phyloP scores from a whole-genome alignment of 306 rosid genomes.

The Morella rubra region DNA sequence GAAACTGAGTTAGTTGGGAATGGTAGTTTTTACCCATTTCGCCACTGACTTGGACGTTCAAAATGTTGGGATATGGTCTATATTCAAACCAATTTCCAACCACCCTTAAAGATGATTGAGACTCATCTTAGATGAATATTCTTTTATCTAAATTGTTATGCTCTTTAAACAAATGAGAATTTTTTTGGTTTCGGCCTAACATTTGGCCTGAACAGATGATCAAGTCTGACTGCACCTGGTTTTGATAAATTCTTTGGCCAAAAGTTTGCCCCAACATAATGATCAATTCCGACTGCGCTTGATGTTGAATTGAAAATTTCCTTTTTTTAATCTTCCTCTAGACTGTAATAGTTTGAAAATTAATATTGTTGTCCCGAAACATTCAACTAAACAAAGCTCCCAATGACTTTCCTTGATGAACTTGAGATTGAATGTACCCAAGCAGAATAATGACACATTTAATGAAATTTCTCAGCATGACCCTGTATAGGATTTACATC shows the following conservation, averaged over 20 bases:
- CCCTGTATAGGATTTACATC: not conserved
- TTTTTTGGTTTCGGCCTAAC: constrained; percentile 19
- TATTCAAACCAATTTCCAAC: constrained; percentile 1
- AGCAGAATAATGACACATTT: constrained; percentile 1
- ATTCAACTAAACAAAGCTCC: not conserved
- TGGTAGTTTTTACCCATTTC: constrained; percentile 28
- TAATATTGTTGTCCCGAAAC: not conserved
- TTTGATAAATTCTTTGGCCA: not conserved
- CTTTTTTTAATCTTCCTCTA: not conserved
- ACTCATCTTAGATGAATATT: constrained; percentile 18
- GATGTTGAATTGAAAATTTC: not conserved
- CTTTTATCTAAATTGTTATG: not conserved
- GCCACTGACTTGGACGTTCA: constrained; percentile 1
- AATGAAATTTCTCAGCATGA: not conserved
- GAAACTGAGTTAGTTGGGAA: constrained; percentile 38
- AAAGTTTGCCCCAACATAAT: too few relatives aligned
- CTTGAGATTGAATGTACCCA: not conserved
- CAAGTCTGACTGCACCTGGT: not conserved
- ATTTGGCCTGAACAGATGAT: not conserved
- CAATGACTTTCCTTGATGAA: constrained; percentile 1
- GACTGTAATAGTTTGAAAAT: not conserved
- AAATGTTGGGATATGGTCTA: not conserved
- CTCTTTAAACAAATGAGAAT: too few relatives aligned
- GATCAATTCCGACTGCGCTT: not conserved
- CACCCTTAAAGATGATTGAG: constrained; percentile 4